Conservation (phyloP, 75 land plant species). For the Cunninghamia lanceolata region DNA sequence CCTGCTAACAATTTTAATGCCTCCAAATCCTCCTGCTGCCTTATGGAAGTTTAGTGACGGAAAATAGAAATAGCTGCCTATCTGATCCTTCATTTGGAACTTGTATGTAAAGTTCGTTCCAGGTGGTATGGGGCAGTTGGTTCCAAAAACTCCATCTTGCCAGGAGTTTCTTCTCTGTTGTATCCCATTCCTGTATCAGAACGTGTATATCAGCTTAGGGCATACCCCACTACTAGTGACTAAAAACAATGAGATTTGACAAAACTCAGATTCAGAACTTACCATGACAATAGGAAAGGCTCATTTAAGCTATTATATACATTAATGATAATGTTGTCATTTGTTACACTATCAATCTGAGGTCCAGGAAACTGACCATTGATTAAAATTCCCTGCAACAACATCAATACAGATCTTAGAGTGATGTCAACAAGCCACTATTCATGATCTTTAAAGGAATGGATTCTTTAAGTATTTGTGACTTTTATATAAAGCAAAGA, state of each 20-base stretch:
- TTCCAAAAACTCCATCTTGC: constrained; percentile 13
- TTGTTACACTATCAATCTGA: too few relatives aligned
- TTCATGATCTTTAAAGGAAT: not conserved
- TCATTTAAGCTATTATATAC: not conserved
- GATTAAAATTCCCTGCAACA: too few relatives aligned
- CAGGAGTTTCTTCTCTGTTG: constrained; percentile 17
- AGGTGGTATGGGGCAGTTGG: constrained; percentile 36
- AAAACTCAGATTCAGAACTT: not conserved
- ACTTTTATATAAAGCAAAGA: too few relatives aligned
- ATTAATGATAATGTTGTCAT: too few relatives aligned
- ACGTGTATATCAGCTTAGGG: not conserved
- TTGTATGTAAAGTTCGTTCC: constrained; percentile 29
- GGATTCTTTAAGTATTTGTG: too few relatives aligned
- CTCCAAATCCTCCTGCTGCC: too few relatives aligned
- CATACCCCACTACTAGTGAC: not conserved
- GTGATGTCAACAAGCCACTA: too few relatives aligned
- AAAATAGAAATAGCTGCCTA: constrained; percentile 19
- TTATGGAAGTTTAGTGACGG: too few relatives aligned
- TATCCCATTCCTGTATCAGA: constrained; percentile 29
- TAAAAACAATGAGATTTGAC: not conserved
- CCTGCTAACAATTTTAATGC: too few relatives aligned
- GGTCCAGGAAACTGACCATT: too few relatives aligned
- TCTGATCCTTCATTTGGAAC: constrained; percentile 36
- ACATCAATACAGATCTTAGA: too few relatives aligned
- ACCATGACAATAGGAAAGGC: constrained; percentile 1